phyloP scores from a whole-genome alignment of 1,139 yeast genomes.

The Wickerhamomyces sp. region DNA sequence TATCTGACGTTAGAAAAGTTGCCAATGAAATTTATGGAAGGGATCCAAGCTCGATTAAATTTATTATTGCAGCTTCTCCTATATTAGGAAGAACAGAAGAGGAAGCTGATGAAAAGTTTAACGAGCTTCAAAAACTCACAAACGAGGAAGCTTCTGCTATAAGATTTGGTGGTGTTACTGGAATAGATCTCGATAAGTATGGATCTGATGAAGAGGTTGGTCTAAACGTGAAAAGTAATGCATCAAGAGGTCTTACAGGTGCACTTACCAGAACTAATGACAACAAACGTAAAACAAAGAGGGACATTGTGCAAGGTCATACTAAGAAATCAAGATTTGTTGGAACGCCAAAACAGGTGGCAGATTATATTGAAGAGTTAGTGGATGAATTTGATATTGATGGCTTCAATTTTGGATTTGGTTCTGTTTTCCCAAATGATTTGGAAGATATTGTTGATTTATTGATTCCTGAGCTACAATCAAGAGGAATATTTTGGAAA shows the following conservation, averaged over 20 bases:
- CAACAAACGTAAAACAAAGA: not conserved
- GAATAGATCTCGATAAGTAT: conserved; percentile 25
- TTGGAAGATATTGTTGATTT: conserved; percentile 29
- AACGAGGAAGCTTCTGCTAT: conserved; percentile 27
- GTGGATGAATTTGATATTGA: conserved; percentile 29
- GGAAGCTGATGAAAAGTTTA: conserved; percentile 24
- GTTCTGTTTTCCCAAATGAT: conserved; percentile 27
- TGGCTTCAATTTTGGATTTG: conserved; percentile 31
- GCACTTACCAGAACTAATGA: not conserved
- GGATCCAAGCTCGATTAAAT: conserved; percentile 23
- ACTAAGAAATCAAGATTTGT: conserved; percentile 8
- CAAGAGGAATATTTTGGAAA: conserved; percentile 26
- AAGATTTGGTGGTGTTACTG: conserved; percentile 29
- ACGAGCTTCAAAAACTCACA: conserved; percentile 19
- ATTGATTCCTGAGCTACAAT: conserved; percentile 28
- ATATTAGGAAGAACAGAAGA: conserved; percentile 27
- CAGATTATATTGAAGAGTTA: conserved; percentile 28
- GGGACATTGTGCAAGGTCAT: conserved; percentile 1
- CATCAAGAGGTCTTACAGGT: not conserved
- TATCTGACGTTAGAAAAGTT: conserved; percentile 18
- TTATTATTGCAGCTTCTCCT: conserved; percentile 21
- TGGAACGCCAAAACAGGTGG: conserved; percentile 28
- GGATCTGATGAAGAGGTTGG: conserved; percentile 25
- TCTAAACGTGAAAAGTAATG: not conserved
- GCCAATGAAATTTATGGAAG: conserved; percentile 23